phyloP scores from a whole-genome alignment of 805 yeast genomes.

The Millerozyma acaciae region DNA sequence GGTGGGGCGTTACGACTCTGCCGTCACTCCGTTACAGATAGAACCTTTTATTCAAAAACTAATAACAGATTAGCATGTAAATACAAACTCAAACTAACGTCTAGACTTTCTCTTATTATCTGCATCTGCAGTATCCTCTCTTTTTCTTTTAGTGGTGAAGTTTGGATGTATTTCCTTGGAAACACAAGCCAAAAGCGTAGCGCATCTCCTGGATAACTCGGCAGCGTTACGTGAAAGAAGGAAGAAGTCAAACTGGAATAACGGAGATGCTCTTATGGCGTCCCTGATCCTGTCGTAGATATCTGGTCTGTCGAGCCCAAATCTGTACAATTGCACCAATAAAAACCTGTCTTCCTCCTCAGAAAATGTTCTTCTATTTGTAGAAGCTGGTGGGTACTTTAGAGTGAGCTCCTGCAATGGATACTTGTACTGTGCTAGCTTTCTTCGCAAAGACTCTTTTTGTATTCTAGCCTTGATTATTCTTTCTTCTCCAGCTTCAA shows the following conservation, averaged over 20 bases:
- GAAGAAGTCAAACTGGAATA: constrained; percentile 86
- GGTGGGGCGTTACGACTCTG: constrained; percentile 58
- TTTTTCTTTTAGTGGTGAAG: constrained; percentile 6
- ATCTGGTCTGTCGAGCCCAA: constrained; percentile 77
- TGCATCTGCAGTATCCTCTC: constrained; percentile 11
- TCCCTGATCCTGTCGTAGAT: constrained; percentile 76
- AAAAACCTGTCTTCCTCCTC: constrained; percentile 91
- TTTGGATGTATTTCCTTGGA: constrained; percentile 53
- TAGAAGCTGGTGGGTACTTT: constrained; percentile 67
- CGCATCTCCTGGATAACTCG: constrained; percentile 80
- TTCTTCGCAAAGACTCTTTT: constrained; percentile 73
- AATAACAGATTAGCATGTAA: constrained; percentile 8
- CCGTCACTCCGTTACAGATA: constrained; percentile 62
- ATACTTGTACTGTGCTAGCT: constrained; percentile 62
- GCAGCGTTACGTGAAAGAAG: constrained; percentile 72
- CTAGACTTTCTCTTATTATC: constrained; percentile 9
- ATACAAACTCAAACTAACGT: constrained; percentile 2
- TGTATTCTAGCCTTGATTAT: constrained; percentile 61
- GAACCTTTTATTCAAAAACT: constrained; percentile 28
- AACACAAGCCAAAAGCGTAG: constrained; percentile 70
- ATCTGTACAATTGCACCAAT: constrained; percentile 70
- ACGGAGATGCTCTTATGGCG: constrained; percentile 65
- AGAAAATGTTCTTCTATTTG: constrained; percentile 61
- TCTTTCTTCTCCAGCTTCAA: constrained; percentile 87
- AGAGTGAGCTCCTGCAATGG: constrained; percentile 79